Evolutionary conservation across 441 rosid genomes (phyloP), one percentile per base, ranked within the genome.

Genomic region (Eruca vesicaria): DNA sequence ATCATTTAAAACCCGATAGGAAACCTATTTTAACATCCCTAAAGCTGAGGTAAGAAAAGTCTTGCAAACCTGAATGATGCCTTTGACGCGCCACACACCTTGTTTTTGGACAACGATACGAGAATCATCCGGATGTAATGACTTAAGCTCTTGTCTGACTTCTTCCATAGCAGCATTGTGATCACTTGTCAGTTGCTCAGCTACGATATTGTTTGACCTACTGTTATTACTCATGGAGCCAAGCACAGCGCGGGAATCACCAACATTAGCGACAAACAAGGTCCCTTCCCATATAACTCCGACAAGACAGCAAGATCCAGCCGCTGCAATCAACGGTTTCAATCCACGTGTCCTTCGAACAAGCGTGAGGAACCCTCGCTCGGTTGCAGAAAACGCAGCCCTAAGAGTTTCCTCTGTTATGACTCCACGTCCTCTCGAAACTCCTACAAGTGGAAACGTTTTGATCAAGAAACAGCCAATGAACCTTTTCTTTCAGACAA

Each of bases 41-140:
- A n/a, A n/a, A n/a, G n/a, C n/a, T n/a, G n/a, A n/a, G n/a, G n/a
- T n/a, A n/a, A 31, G 7, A 9, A 19, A 4, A 43, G 45, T 21
- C 2, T 78, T 20, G 50, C 72, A 31, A 63, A 94, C 99, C 97
- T 95, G 99, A 82, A 92, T 92, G 69, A 94, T 86, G 81, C 99
- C 99, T 84, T 92, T 94, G 88, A 94, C 70, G 53, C 99, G 98
- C 98, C 97, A 95, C 12, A 82, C 96, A 20, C 97, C 97, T 20
- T 89, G 84, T 83, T 91, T 93, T 83, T 83, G 79, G 35, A 90
- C 88, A 63, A 95, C 92, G 62, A 95, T 87, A 35, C 89, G 89
- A 0, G 94, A 76, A 83, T 92, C 98, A 69, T 92, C 97, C 0
- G 97, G 99, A 86, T 95, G 97, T 83, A 87, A 73, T 7, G 91